Base-by-base conservation (phyloP, 2,329 filamentous ascomycete species). In the Neopestalotiopsis rosae region DNA sequence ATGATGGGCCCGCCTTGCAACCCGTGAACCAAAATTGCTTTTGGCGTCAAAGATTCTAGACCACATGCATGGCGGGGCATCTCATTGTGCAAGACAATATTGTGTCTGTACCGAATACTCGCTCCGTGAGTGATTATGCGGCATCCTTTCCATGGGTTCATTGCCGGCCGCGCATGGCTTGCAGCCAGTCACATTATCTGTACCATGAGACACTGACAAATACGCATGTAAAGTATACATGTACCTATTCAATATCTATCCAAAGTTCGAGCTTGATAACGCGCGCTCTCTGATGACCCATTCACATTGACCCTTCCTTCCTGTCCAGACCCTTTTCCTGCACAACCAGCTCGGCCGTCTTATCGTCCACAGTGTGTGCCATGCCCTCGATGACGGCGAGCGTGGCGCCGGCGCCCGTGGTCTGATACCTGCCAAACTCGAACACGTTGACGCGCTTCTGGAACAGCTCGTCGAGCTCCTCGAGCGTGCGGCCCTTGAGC, bases 391-490 rank as follows among this genome's bases (percentile, higher is more conserved):
- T 52, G 2, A 66, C 67, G 3, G 52, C 24, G 10, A 61, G 67
- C 13, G 61, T 63, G 2, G 67, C 61, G 13, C 67, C 61, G 14
- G 67, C 67, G 14, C 67, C 67, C 1, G 61, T 65, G 14, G 59
- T 65, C 49, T 68, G 59, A 34, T 45, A 68, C 20, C 42, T 58
- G 61, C 67, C 67, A 20, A 68, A 68, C 7, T 63, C 67, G 13
- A 65, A 52, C 13, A 66, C 67, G 13, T 38, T 20, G 30, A 66
- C 28, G 38, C 34, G 14, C 62, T 66, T 68, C 71, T 76, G 74
- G 72, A 77, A 74, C 72, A 78, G 76, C 67, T 69, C 72, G 63
- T 77, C 75, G 61, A 78, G 74, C 68, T 78, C 75, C 71, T 77
- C 75, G 5, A 77, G 73, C 34, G 74, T 75, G 17, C 76, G 68